These are phyloP conservation scores for Agaricus blazei DNA, from an alignment of 768 basidiomycete species.

Conservation along the genomic window DNA sequence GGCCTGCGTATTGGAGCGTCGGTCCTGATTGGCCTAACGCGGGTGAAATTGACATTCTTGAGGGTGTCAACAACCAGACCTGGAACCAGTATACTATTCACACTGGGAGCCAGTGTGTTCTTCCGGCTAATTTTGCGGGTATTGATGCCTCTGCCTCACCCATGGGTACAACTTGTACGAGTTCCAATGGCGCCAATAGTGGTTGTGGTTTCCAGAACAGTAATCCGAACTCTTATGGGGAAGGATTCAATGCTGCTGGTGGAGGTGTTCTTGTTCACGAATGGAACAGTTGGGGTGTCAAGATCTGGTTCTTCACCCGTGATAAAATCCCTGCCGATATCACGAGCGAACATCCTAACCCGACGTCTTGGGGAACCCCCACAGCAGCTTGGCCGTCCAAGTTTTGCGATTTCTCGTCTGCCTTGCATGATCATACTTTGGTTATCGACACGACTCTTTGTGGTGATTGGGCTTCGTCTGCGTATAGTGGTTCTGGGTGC, in stretches of 20 bases:
- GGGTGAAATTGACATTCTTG: constrained; percentile 71
- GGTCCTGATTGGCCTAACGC: constrained; percentile 46
- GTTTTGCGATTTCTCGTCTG: constrained; percentile 39
- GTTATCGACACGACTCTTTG: constrained; percentile 43
- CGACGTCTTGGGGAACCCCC: constrained; percentile 46
- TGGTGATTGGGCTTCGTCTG: constrained; percentile 36
- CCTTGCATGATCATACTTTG: constrained; percentile 46
- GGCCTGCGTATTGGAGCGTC: constrained; percentile 51
- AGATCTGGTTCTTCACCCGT: constrained; percentile 51
- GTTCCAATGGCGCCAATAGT: constrained; percentile 30
- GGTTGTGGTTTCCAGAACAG: constrained; percentile 47
- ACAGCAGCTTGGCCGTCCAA: constrained; percentile 43
- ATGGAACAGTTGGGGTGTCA: constrained; percentile 46
- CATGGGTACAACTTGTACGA: constrained; percentile 31
- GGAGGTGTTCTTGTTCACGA: constrained; percentile 53
- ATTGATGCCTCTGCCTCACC: constrained; percentile 20
- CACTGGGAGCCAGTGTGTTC: constrained; percentile 37
- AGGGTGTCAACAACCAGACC: constrained; percentile 57
- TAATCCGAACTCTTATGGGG: constrained; percentile 31
- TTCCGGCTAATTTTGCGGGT: constrained; percentile 19
- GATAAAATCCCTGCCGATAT: constrained; percentile 47
- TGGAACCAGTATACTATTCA: constrained; percentile 66
- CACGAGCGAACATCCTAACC: constrained; percentile 35
- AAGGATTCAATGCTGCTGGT: constrained; percentile 34
- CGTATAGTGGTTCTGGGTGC: constrained; percentile 30